Evolutionary conservation across 805 yeast genomes (phyloP), one percentile per base, ranked within the genome.

Genomic region (Geotrichum ghanense): DNA sequence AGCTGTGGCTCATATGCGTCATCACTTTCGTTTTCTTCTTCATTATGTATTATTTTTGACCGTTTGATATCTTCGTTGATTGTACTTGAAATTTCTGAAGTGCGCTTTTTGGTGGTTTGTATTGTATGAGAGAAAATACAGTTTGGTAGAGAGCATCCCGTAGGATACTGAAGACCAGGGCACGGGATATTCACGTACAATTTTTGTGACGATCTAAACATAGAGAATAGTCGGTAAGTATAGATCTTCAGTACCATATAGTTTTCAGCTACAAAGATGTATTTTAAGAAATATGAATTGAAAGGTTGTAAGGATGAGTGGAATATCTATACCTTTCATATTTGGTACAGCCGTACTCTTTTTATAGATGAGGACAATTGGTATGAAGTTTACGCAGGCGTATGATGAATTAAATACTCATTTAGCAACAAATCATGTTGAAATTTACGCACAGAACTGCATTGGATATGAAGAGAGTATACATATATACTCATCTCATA

Each of bases 91-190:
- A 21, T 43, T 37, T 10, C 43, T 20, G 16, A n/a, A 26, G 22
- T 40, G 14, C 2, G 34, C 16, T 37, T 40, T 14, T 39, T 27
- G n/a, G 37, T 26, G n/a, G 14, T 26, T 12, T 26, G 34, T 12
- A 26, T 12, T 12, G 34, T 22, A 43, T 66, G 70, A 21, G 40
- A 31, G 46, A 65, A 66, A 2, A 61, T 35, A 47, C 71, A 67
- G 42, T 63, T 56, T 16, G 61, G 57, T 3, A 64, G 56, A 7
- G 45, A 45, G 48, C 71, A 66, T 7, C 46, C 24, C 17, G 43
- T 48, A 4, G 43, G 42, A n/a, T n/a, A 24, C 22, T 26, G n/a
- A 14, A 51, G 24, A 12, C 55, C 46, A 0, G 71, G 70, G 45
- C 70, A 66, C 4, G 41, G 50, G 1, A 58, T 45, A 3, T 48